Evolutionary conservation across 306 rosid species (phyloP), one percentile per base, ranked within the genome.

Genomic region (Castanopsis chinensis): DNA sequence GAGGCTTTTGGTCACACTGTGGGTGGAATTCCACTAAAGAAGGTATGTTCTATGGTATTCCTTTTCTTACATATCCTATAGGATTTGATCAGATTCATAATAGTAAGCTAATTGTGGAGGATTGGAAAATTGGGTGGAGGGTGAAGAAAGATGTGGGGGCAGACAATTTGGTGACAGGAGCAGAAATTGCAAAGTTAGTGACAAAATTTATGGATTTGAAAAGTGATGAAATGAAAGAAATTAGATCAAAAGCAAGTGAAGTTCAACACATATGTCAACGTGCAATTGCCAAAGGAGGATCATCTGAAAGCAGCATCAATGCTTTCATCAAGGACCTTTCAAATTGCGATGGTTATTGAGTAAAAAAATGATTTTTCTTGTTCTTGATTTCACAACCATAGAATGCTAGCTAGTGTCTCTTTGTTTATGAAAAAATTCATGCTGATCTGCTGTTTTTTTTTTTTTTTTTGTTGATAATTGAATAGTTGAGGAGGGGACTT

Each of bases 21-120:
- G 72, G 72, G 72, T 67, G 72, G 72, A 67, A 67, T 35, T 67
- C 72, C 17, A 33, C 51, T 19, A 23, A 8, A 33, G 72, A 67
- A 33, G 27, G 51, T 33, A 5, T 67, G 15, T 67, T 33, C 35
- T 35, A 3, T 18, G 72, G 72, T 35, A 23, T 67, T n/a, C 72
- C 72, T 18, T 19, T 67, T 19, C 72, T 67, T 4, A 35, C 52
- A 13, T 9, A 32, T 23, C 72, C 72, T 3, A 9, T 67, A 17
- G 23, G 2, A 5, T 1, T 19, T 21, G 72, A 67, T 67, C 72
- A 67, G 35, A 11, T 1, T 13, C 51, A 3, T 17, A 67, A 30
- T 11, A 33, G 72, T 6, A 33, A 5, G 27, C 27, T 33, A 35
- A 67, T 67, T 67, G 72, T 19, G 6, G 72, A 67, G 72, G 27